Evolutionary conservation across 345 rosid genomes (phyloP), one percentile per base, ranked within the genome.

Genomic region (Brassica carinata): DNA sequence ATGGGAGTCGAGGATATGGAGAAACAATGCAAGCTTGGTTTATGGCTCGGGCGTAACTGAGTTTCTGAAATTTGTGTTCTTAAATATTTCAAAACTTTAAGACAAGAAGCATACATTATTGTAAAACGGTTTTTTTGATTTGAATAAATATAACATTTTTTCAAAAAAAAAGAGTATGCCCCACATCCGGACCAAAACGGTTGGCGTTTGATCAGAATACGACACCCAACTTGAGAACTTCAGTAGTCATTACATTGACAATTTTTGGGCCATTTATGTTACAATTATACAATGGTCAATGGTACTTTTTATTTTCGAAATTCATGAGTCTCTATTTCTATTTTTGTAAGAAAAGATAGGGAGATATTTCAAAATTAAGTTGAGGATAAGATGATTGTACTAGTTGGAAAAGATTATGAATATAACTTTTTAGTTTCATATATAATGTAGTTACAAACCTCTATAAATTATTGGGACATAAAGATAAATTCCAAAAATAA

Each of bases 131-230:
- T 19, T 19, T 23, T 23, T 23, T 23, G 26, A 23, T 23, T 23
- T 23, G 26, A 23, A 23, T 23, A 23, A 23, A 23, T 23, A 1
- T 23, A 23, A 23, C 26, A 23, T 23, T 23, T 23, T 23, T 23
- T 23, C 26, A 23, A 23, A 23, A 23, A 23, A 23, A 23, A 23
- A 23, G n/a, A n/a, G 19, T 15, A 31, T 61, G 63, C 71, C 64
- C 71, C 76, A 77, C n/a, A 51, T 7, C 5, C 64, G 26, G 59
- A 67, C 72, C 76, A 10, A 72, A 78, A 78, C 77, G 77, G 72
- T 65, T 55, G 77, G 67, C 48, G 67, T 55, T 65, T 72, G 67
- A 72, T 65, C 33, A 78, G 67, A 78, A 53, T 51, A 51, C 58
- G 18, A 51, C 58, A 51, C 18, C 58, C 58, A n/a, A 51, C 58